Evolutionary conservation across 345 rosid species (phyloP).

Genomic region (Cochlearia excelsa): DNA sequence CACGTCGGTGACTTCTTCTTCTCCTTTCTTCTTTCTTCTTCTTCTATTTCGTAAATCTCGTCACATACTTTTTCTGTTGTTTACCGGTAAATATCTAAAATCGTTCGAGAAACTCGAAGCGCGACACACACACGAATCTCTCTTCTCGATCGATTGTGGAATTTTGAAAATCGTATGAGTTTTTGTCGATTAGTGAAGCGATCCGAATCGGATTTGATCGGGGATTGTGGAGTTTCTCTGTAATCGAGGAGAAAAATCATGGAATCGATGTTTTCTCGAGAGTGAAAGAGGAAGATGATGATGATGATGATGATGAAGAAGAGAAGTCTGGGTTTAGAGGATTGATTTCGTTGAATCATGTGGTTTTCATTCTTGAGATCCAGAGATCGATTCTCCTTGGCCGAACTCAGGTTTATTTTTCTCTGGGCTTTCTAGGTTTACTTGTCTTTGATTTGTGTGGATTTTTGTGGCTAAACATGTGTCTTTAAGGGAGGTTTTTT

Average conservation of each 20-base stretch:
- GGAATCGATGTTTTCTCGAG: conserved; percentile 30
- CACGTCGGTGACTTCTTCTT: conserved; percentile 17
- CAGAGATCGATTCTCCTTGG: conserved; percentile 89
- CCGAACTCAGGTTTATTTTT: conserved; percentile 76
- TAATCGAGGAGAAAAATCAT: conserved; percentile 15
- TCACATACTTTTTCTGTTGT: conserved; percentile 16
- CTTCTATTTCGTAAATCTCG: neutral
- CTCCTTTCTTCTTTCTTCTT: no score
- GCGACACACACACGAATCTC: neutral
- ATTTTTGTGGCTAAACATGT: neutral
- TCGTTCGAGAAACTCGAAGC: conserved; percentile 22
- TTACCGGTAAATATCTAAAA: conserved; percentile 22
- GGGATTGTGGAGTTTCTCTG: neutral
- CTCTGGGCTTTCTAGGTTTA: neutral
- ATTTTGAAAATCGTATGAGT: conserved; percentile 4
- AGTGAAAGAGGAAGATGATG: conserved; percentile 34
- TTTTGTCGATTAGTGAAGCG: conserved; percentile 19
- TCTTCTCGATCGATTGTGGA: neutral
- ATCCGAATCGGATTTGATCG: conserved; percentile 21
- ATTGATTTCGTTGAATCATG: conserved; percentile 20
- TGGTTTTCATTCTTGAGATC: conserved; percentile 79
- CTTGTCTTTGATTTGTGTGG: neutral
- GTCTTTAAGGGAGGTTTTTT: no score
- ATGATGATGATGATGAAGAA: neutral
- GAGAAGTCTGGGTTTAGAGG: conserved; percentile 15